Evolutionary conservation across 2,329 filamentous ascomycete genomes (phyloP), one percentile per base, ranked within the genome.

Genomic region (Volutella citrinella): DNA sequence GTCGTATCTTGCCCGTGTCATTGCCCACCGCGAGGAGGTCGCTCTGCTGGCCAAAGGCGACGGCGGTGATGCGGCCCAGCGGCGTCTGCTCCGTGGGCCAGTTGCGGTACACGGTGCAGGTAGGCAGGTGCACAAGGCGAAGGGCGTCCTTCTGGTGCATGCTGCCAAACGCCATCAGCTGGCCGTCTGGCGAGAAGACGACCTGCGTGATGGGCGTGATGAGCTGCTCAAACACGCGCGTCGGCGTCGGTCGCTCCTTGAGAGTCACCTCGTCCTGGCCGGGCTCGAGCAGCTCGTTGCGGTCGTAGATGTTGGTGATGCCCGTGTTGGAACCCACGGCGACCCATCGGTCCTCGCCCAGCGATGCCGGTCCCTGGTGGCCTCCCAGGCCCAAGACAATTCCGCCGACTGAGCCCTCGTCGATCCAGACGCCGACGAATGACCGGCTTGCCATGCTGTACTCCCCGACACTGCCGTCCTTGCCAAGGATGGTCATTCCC

Each of bases 21-120:
- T 95, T 97, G 13, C 82, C 91, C 32, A 97, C 85, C 10, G 87
- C 87, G 46, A 98, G 59, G 52, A 90, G 60, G 51, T 84, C 75
- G 41, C 80, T 84, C 42, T 73, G 70, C 6, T 67, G 70, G 14
- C 76, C 75, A 57, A 87, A 84, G 4, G 85, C 82, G 40, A 89
- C 77, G 2, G 80, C 72, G 3, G 87, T 86, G 46, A 97, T 81
- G 39, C 88, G 75, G 0, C 93, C 93, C 42, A 98, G 64, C 1
- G 90, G 89, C 36, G 93, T 98, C 59, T 85, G 82, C 45, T 81
- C 78, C 34, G 91, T 98, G 16, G 93, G 93, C 93, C 93, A 98
- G 64, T 98, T 98, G 54, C 83, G 81, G 72, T 93, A 98, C 14
- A 97, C 87, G 3, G 89, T 95, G 61, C 89, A 95, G 49, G 79